Conservation (phyloP, 805 yeast species). For the Naumovozyma dairenensis region DNA sequence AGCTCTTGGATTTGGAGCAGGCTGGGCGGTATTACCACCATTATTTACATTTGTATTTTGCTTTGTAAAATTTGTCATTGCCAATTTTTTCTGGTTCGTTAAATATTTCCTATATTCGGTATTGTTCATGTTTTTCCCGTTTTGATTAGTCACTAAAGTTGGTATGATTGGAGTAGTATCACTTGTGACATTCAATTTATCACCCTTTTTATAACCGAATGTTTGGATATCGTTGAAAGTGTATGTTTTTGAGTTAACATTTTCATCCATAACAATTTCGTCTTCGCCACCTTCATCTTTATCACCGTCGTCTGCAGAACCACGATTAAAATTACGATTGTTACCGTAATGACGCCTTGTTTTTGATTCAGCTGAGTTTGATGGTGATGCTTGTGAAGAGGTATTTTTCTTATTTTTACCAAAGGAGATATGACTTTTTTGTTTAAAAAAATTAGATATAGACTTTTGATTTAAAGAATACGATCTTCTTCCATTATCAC, state of each 20-base stretch:
- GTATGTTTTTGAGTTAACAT: conserved; percentile 31
- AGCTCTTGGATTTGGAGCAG: conserved; percentile 18
- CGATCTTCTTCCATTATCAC: conserved; percentile 10
- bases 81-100: conserved; percentile 56
- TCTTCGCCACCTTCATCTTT: conserved; percentile 33
- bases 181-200: conserved; percentile 39
- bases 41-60: conserved; percentile 10
- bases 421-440: conserved; percentile 10
- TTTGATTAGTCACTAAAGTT: conserved; percentile 38
- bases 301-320: conserved; percentile 20
- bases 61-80: conserved; percentile 37
- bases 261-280: conserved; percentile 23
- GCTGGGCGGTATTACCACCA: neutral
- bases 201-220: conserved; percentile 54
- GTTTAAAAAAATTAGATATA: conserved; percentile 18
- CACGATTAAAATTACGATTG: too few relatives aligned
- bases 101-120: conserved; percentile 60
- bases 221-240: conserved; percentile 59
- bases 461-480: conserved; percentile 18
- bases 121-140: conserved; percentile 32
- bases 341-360: neutral
- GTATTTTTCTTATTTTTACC: conserved; percentile 3
- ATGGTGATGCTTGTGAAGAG: conserved; percentile 6
- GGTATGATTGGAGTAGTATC: conserved; percentile 74
- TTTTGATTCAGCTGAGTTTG: conserved; percentile 9